phyloP scores from a whole-genome alignment of 2,329 filamentous ascomycete genomes.

The Talaromyces sp. region DNA sequence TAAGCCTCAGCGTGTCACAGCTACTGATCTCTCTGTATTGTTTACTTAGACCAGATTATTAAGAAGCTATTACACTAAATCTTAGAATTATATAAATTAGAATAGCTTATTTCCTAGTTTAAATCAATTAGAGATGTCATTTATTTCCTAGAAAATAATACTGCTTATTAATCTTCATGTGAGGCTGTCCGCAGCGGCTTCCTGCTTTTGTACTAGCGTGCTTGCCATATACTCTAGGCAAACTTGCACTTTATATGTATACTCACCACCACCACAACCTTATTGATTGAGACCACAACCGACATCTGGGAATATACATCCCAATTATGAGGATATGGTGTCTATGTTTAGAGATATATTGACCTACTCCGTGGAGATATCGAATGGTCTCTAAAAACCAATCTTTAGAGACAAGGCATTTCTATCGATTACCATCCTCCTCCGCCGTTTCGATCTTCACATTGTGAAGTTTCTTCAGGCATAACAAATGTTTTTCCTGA shows the following conservation, averaged over 20 bases:
- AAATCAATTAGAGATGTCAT: no score
- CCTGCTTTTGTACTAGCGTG: background rate
- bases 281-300: no score
- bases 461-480: constrained; percentile 7
- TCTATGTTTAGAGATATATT: no score
- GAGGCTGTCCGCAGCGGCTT: background rate
- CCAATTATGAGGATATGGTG: no score
- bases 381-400: no score
- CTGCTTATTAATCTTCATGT: background rate
- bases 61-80: background rate
- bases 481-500: constrained; percentile 12
- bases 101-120: background rate
- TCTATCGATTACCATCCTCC: background rate
- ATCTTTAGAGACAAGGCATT: no score
- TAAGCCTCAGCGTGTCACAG: background rate
- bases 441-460: background rate
- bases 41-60: background rate
- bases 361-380: no score
- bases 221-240: background rate
- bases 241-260: no score
- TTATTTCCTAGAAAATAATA: no score
- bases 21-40: background rate
- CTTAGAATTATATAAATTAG: background rate
- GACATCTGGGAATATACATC: no score
- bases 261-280: no score